Evolutionary conservation across 2,329 filamentous ascomycete species (phyloP), one percentile per base, ranked within the genome.

Genomic region (Claviceps sp.): DNA sequence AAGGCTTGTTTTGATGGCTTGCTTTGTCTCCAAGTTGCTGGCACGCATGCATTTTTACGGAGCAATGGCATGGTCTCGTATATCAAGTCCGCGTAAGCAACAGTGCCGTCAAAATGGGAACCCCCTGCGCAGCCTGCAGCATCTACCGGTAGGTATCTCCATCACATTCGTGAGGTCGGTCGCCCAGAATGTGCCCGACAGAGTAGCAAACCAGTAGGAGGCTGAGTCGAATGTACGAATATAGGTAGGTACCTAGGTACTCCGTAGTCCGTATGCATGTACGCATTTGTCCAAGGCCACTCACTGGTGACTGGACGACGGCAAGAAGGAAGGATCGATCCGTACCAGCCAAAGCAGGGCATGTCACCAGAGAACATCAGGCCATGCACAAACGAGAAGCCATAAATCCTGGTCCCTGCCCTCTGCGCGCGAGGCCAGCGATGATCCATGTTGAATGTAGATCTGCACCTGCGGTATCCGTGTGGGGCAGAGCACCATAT

Each of bases 391-490:
- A 26, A 44, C 42, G 42, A 44, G 42, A 44, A 44, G 30, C 42
- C 22, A 44, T 16, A 22, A 7, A 4, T 20, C 20, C 42, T 44
- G 42, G 4, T n/a, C 38, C 38, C 38, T 11, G 40, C 40, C 9
- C 18, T 43, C 14, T 24, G 42, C 24, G 22, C 16, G 41, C 22
- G 9, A 16, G 18, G 4, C 24, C 9, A 43, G 20, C 20, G 42
- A 16, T 44, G 42, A 44, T 44, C 42, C 42, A 44, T 44, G 22
- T 26, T 44, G 20, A 44, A 22, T 46, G 43, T 22, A 51, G 50
- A 51, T 51, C 50, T 47, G 22, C 37, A 43, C 34, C 36, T 22
- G 47, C 49, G 41, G 43, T 51, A 43, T 34, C 43, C 44, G 4
- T 5, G 24, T 24, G 24, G 24, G 24, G 24, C 24, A 24, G 24